Conservation (phyloP, 2,329 filamentous ascomycete genomes). For the Truncatella angustata region DNA sequence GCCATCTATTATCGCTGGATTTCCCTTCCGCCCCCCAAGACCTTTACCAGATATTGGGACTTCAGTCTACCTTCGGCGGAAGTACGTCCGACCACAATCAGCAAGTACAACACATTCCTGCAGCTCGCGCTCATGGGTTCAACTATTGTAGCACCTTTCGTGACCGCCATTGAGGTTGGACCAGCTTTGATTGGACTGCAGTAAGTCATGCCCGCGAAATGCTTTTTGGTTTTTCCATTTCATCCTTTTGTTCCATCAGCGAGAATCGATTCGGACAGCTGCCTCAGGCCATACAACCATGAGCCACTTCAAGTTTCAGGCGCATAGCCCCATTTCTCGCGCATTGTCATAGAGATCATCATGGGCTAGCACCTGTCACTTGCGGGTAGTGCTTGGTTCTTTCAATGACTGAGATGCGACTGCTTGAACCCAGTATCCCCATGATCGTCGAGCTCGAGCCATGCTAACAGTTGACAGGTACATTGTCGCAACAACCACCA, state of each 20-base stretch:
- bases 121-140: conserved; percentile 84
- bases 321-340: no score
- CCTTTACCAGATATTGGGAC: conserved; percentile 92
- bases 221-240: conserved; percentile 2
- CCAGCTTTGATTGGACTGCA: conserved; percentile 59
- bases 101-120: conserved; percentile 90
- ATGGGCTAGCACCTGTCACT: no score
- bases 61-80: conserved; percentile 88
- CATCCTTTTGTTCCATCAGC: no score
- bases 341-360: no score
- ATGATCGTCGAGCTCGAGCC: not conserved
- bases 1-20: conserved; percentile 97
- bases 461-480: conserved; percentile 55
- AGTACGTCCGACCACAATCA: conserved; percentile 78
- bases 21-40: conserved; percentile 89
- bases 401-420: not conserved
- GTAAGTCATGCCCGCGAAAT: conserved; percentile 43
- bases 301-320: no score
- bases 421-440: not conserved
- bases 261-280: no score
- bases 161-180: conserved; percentile 54
- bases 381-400: not conserved
- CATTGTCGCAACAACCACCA: conserved; percentile 81
- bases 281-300: no score
- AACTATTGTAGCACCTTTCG: conserved; percentile 76